Conservation (phyloP, 768 basidiomycete species). For the Auriscalpium microsporum region DNA sequence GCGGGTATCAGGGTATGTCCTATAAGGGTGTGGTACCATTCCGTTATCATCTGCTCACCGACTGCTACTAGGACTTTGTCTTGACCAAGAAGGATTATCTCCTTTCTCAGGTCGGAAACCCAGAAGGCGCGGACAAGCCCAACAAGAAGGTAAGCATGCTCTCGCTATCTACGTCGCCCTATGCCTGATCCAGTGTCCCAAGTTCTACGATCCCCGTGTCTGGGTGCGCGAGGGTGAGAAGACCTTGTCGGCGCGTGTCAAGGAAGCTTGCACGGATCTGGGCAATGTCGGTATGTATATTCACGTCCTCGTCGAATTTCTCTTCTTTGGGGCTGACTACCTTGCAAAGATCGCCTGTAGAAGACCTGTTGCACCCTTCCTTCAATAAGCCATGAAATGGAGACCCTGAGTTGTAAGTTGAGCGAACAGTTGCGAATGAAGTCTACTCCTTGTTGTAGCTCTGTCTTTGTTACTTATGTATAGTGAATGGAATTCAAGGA, state of each 20-base stretch:
- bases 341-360: too few relatives aligned
- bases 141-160: constrained; percentile 84
- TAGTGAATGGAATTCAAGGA: too few relatives aligned
- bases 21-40: neutral
- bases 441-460: too few relatives aligned
- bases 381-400: too few relatives aligned
- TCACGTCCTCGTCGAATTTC: neutral
- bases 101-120: constrained; percentile 89
- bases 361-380: too few relatives aligned
- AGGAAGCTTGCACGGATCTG: constrained; percentile 88
- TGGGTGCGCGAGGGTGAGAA: constrained; percentile 99
- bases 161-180: neutral
- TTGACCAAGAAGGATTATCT: constrained; percentile 82
- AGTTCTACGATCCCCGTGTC: constrained; percentile 93
- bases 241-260: constrained; percentile 79
- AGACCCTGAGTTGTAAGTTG: too few relatives aligned
- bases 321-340: neutral
- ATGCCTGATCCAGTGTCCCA: neutral
- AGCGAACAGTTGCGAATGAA: too few relatives aligned
- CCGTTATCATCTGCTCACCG: neutral
- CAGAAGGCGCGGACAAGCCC: constrained; percentile 92
- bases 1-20: constrained; percentile 61
- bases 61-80: constrained; percentile 63
- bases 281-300: constrained; percentile 37
- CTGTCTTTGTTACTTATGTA: too few relatives aligned